phyloP scores from a whole-genome alignment of 2,329 filamentous ascomycete genomes.

The Hymenoscyphus linearis region DNA sequence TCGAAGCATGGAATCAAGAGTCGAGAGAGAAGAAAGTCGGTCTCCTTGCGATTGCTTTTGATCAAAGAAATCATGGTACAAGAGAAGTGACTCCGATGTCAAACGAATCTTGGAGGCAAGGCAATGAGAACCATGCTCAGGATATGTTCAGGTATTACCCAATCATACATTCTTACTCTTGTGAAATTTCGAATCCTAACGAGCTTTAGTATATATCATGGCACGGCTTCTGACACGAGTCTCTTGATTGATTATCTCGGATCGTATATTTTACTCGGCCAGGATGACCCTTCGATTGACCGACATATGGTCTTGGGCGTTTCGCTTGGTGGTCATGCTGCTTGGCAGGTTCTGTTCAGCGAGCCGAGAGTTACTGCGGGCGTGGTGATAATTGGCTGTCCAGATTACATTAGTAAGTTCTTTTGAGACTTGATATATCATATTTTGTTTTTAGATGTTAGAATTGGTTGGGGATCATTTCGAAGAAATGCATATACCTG shows the following conservation, averaged over 20 bases:
- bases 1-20: constrained; percentile 61
- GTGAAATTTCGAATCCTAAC: not conserved
- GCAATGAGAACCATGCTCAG: constrained; percentile 72
- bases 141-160: constrained; percentile 67
- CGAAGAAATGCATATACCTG: too few relatives aligned
- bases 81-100: constrained; percentile 60
- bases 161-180: not conserved
- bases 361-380: constrained; percentile 76
- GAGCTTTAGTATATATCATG: constrained; percentile 53
- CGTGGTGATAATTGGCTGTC: constrained; percentile 80
- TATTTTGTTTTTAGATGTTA: too few relatives aligned
- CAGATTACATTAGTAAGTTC: constrained; percentile 68
- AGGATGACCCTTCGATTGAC: constrained; percentile 41
- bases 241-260: constrained; percentile 71
- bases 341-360: constrained; percentile 76
- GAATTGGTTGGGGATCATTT: too few relatives aligned
- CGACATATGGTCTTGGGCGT: constrained; percentile 75
- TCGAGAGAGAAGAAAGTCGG: constrained; percentile 36
- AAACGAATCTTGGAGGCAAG: constrained; percentile 72
- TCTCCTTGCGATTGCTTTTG: constrained; percentile 78
- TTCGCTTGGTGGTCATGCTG: constrained; percentile 80
- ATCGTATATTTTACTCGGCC: constrained; percentile 62
- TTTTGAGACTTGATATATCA: not conserved
- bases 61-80: constrained; percentile 88
- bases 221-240: constrained; percentile 69